Percentiles rank a stretch among this genome's conserved stretches.
Evolutionary conservation across 164 flowering plant genomes (phyloP).

Genomic region (Chloranthus sessilifolius): DNA sequence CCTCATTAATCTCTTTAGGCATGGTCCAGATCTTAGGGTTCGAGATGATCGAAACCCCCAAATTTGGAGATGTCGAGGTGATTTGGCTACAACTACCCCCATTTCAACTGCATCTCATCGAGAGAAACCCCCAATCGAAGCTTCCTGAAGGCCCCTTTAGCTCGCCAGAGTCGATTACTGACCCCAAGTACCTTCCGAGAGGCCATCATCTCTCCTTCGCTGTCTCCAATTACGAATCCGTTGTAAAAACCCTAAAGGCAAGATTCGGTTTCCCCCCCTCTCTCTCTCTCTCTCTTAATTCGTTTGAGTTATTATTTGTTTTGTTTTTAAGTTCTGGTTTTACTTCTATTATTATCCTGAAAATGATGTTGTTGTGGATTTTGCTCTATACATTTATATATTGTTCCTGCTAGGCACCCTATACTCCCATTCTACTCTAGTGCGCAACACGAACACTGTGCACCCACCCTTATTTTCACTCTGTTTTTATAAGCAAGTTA

Average conservation of each 20-base stretch:
- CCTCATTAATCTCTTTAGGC: background rate
- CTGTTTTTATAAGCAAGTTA: too few species aligned
- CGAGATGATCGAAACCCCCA: conserved; percentile 66
- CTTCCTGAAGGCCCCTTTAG: conserved; percentile 78
- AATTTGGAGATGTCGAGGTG: conserved; percentile 56
- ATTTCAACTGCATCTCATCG: conserved; percentile 58
- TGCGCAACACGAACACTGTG: too few species aligned
- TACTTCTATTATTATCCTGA: too few species aligned
- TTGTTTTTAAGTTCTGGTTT: background rate
- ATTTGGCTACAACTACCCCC: conserved; percentile 60
- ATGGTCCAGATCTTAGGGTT: conserved; percentile 65
- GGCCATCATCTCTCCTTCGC: conserved; percentile 79
- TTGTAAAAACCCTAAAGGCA: conserved; percentile 64
- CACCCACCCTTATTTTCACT: too few species aligned
- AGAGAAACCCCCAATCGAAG: conserved; percentile 43
- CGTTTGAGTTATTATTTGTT: too few species aligned
- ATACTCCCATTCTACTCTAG: too few species aligned
- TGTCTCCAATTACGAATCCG: conserved; percentile 62
- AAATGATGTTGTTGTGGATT: too few species aligned
- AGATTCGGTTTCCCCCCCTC: background rate
- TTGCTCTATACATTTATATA: too few species aligned
- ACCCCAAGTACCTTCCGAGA: conserved; percentile 60
- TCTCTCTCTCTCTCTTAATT: background rate
- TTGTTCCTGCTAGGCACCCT: too few species aligned
- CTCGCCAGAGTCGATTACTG: conserved; percentile 35